Evolutionary conservation across 2,329 filamentous ascomycete species (phyloP).

Genomic region (Monilinia fructigena): DNA sequence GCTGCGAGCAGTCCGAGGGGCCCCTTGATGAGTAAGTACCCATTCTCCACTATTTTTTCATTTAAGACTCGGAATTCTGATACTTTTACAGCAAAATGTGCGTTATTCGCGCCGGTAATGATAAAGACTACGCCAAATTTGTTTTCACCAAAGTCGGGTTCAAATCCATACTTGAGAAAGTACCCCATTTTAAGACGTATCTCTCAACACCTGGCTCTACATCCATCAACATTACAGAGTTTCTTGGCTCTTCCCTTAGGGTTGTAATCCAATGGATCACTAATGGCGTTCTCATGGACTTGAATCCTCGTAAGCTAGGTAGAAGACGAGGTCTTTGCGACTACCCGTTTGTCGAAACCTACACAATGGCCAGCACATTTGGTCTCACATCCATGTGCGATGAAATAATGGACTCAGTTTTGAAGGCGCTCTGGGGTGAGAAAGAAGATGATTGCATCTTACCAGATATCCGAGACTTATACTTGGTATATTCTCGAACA

Average conservation of each 20-base stretch:
- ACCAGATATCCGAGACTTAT: not conserved
- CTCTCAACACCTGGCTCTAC: not conserved
- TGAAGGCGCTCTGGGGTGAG: not conserved
- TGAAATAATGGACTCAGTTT: not conserved
- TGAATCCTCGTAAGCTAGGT: not conserved
- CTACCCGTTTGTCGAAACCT: not conserved
- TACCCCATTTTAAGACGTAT: not conserved
- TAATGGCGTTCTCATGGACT: not conserved
- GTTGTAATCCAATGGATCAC: constrained; percentile 2
- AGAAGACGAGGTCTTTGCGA: not conserved
- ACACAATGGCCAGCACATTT: not conserved
- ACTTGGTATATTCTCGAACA: not conserved
- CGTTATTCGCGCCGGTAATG: not conserved
- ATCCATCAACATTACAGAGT: not conserved
- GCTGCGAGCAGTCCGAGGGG: not conserved
- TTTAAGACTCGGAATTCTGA: not conserved
- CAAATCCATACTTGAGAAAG: not conserved
- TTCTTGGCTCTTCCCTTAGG: not conserved
- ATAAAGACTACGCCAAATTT: not conserved
- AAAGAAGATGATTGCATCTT: not conserved
- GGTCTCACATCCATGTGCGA: not conserved
- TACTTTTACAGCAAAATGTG: not conserved
- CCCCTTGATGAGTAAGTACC: not conserved
- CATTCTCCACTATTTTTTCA: not conserved
- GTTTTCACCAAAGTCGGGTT: not conserved